Percentiles rank a stretch among this genome's conserved stretches.
Evolutionary conservation across 495 filamentous ascomycete species (phyloP).

Genomic region (Neurospora hispaniola): DNA sequence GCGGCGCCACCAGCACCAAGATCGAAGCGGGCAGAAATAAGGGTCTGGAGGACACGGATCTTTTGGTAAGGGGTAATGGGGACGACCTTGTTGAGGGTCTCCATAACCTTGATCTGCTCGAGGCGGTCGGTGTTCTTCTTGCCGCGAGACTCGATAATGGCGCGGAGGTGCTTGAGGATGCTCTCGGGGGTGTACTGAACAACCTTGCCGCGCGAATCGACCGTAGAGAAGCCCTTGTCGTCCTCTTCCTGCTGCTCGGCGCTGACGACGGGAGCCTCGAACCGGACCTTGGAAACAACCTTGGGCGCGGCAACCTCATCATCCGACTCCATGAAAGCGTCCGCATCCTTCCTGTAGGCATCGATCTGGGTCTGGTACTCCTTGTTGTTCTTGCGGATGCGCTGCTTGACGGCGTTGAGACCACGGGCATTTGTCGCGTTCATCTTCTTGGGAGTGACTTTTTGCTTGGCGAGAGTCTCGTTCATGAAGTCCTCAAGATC

Average conservation of each 20-base stretch:
- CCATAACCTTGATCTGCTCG: conserved; percentile 95
- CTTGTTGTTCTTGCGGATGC: conserved; percentile 96
- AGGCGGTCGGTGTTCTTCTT: conserved; percentile 96
- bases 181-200: conserved; percentile 90
- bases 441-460: conserved; percentile 96
- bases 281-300: conserved; percentile 32
- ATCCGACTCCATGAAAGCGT: conserved; percentile 77
- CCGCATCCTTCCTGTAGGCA: conserved; percentile 72
- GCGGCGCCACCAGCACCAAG: conserved; percentile 69
- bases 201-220: conserved; percentile 76
- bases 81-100: conserved; percentile 84
- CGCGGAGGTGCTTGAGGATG: conserved; percentile 90
- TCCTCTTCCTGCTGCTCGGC: conserved; percentile 44
- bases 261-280: conserved; percentile 15
- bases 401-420: conserved; percentile 92
- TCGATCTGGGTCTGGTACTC: conserved; percentile 83
- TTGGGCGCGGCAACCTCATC: conserved; percentile 55
- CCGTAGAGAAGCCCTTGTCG: conserved; percentile 77
- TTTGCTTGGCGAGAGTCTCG: conserved; percentile 87
- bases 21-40: conserved; percentile 93
- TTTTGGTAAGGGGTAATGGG: conserved; percentile 75
- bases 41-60: conserved; percentile 82
- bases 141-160: conserved; percentile 88
- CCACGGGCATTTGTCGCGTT: conserved; percentile 90
- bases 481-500: conserved; percentile 95